A percentile compares a stretch with the other conserved stretches of the same genome.
Evolutionary conservation across 306 rosid species (phyloP).

Genomic region (Purshia tridentata): DNA sequence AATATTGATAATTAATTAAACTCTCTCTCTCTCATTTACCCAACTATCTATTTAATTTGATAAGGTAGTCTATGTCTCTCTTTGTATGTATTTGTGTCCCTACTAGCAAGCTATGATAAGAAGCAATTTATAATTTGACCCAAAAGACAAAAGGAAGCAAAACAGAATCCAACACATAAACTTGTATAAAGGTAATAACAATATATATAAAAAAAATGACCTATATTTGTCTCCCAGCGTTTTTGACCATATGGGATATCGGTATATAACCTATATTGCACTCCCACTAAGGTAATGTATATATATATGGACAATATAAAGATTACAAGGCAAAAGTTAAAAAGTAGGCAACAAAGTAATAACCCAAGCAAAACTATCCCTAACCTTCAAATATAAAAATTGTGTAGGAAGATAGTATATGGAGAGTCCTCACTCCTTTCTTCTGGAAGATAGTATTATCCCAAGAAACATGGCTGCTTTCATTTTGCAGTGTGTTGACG

Average conservation of each 20-base stretch:
- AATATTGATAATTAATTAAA: constrained; percentile 5
- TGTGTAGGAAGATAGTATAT: no score
- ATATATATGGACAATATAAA: neutral
- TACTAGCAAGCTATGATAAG: neutral
- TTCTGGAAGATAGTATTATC: no score
- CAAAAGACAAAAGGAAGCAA: constrained; percentile 14
- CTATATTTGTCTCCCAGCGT: constrained; percentile 8
- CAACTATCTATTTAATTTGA: no score
- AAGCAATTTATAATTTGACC: neutral
- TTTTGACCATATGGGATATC: neutral
- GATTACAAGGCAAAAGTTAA: constrained; percentile 7
- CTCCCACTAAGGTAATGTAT: constrained; percentile 1
- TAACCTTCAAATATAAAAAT: neutral
- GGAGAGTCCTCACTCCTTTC: no score
- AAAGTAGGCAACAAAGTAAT: neutral
- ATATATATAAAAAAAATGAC: no score
- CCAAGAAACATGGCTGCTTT: no score
- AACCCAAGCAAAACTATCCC: neutral
- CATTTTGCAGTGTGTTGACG: no score
- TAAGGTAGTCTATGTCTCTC: neutral
- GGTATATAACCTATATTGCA: neutral
- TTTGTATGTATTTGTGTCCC: neutral
- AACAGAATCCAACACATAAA: constrained; percentile 9
- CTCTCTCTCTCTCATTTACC: neutral
- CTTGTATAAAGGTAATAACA: neutral